Evolutionary conservation across 208 protist genomes (phyloP).

Genomic region (Leishmania arabica): DNA sequence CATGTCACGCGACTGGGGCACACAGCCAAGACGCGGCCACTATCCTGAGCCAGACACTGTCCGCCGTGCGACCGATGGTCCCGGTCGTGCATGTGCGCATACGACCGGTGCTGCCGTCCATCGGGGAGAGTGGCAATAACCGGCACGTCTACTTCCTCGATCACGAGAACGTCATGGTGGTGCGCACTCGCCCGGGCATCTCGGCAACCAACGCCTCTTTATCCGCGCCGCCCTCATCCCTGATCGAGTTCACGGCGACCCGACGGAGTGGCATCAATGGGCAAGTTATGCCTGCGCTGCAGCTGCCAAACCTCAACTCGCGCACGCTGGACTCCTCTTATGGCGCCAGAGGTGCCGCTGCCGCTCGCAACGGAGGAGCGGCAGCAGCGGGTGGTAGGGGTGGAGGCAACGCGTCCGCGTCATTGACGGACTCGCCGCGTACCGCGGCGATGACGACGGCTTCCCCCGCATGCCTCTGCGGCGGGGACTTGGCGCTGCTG

Average conservation of each 20-base stretch:
- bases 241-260: neutral
- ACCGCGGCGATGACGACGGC: neutral
- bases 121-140: slow-evolving; percentile 62
- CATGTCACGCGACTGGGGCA: neutral
- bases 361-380: neutral
- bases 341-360: neutral
- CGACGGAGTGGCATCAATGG: slow-evolving; percentile 1
- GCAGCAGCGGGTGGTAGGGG: neutral
- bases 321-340: neutral
- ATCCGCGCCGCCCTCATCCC: neutral
- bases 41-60: slow-evolving; percentile 25
- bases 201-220: neutral
- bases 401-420: neutral
- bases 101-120: slow-evolving; percentile 60
- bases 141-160: slow-evolving; percentile 79
- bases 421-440: neutral
- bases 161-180: slow-evolving; percentile 81
- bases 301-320: neutral
- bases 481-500: slow-evolving; percentile 5
- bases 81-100: slow-evolving; percentile 85
- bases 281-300: neutral
- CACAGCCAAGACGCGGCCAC: slow-evolving; percentile 15
- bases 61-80: slow-evolving; percentile 28
- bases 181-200: neutral
- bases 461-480: slow-evolving; percentile 9